Evolutionary conservation across 2,329 filamentous ascomycete species (phyloP).

Genomic region (Trichophyton rubrum): DNA sequence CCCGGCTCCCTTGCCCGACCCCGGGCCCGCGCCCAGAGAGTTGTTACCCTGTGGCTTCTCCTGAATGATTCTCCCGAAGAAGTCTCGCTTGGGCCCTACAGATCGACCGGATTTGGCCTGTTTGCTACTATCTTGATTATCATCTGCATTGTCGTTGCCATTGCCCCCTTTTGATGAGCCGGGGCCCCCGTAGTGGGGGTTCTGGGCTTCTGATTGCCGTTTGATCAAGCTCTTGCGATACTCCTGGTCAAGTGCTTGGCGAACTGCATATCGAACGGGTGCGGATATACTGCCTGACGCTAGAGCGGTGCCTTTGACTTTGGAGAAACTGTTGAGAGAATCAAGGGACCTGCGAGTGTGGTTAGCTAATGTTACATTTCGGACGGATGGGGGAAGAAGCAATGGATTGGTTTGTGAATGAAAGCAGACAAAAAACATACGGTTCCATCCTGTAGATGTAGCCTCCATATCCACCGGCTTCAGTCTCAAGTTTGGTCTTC

Average conservation of each 20-base stretch:
- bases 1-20: slow-evolving; percentile 7
- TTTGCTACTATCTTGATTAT: slow-evolving; percentile 19
- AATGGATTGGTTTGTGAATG: not conserved
- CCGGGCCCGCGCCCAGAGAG: slow-evolving; percentile 13
- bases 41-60: slow-evolving; percentile 8
- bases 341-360: slow-evolving; percentile 50
- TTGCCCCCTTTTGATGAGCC: slow-evolving; percentile 21
- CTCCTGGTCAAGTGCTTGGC: slow-evolving; percentile 87
- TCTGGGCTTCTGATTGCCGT: slow-evolving; percentile 53
- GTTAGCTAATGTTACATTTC: not conserved
- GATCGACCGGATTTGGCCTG: slow-evolving; percentile 17
- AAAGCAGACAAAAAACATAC: slow-evolving; percentile 40
- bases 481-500: slow-evolving; percentile 63
- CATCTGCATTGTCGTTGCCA: slow-evolving; percentile 15
- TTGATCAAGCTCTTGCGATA: slow-evolving; percentile 59
- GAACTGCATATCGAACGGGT: slow-evolving; percentile 79
- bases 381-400: too few species aligned
- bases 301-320: slow-evolving; percentile 30
- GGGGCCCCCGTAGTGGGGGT: slow-evolving; percentile 46
- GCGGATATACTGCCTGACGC: slow-evolving; percentile 44
- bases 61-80: slow-evolving; percentile 64
- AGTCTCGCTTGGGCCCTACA: slow-evolving; percentile 56
- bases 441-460: slow-evolving; percentile 95
- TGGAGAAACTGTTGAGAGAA: slow-evolving; percentile 53
- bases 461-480: slow-evolving; percentile 46